Conservation (phyloP, 1,139 yeast species). For the Candida gigantensis region DNA sequence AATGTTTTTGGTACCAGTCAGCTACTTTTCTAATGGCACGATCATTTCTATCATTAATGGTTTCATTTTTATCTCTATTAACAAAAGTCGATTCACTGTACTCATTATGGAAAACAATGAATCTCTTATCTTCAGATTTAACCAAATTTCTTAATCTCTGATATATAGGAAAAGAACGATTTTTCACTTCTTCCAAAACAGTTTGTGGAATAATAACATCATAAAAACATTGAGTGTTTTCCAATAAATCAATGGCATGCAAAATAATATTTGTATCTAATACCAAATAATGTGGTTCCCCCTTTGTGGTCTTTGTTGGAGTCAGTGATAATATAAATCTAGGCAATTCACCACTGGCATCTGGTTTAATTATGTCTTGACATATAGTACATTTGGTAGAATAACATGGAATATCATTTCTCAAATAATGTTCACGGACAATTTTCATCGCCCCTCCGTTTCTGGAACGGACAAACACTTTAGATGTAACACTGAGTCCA, state of each 20-base stretch:
- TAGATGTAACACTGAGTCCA: constrained; percentile 78
- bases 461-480: constrained; percentile 88
- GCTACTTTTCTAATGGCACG: constrained; percentile 81
- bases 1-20: constrained; percentile 70
- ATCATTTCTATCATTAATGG: constrained; percentile 89
- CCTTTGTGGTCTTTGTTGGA: constrained; percentile 44
- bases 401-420: constrained; percentile 90
- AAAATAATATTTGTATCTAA: constrained; percentile 88
- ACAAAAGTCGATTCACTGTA: constrained; percentile 73
- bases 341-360: constrained; percentile 54
- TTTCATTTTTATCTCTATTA: constrained; percentile 62
- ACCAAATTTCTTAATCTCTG: constrained; percentile 78
- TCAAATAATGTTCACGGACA: constrained; percentile 89
- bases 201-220: constrained; percentile 95
- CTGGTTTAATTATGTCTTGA: constrained; percentile 54
- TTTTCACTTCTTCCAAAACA: constrained; percentile 89
- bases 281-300: constrained; percentile 67
- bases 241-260: constrained; percentile 87
- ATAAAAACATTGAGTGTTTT: constrained; percentile 71
- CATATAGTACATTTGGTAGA: constrained; percentile 72
- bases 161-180: constrained; percentile 84
- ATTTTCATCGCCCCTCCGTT: constrained; percentile 89
- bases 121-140: constrained; percentile 78
- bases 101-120: constrained; percentile 91
- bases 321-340: constrained; percentile 49